A percentile compares a stretch with the other conserved stretches of the same genome.
Evolutionary conservation across 1,284 basidiomycete species (phyloP).

Genomic region (Heterobasidion irregulare): DNA sequence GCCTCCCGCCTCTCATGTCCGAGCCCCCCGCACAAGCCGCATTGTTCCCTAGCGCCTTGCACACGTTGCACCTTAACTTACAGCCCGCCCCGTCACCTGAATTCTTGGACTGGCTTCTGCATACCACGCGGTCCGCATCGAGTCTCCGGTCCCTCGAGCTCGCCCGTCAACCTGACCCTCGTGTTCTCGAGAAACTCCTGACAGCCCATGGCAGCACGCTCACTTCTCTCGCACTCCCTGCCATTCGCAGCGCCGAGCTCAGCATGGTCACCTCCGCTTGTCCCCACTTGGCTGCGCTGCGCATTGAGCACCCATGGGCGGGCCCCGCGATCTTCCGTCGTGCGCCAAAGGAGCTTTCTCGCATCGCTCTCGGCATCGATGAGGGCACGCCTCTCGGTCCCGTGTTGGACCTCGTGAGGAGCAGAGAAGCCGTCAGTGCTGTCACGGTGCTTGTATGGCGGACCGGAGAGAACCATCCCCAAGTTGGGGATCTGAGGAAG

Average conservation of each 20-base stretch:
- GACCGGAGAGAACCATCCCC: not conserved
- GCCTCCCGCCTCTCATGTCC: slow-evolving; percentile 45
- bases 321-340: not conserved
- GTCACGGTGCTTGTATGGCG: not conserved
- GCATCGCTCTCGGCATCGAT: not conserved
- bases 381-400: not conserved
- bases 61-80: slow-evolving; percentile 49
- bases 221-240: slow-evolving; percentile 47
- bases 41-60: slow-evolving; percentile 26
- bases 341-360: not conserved
- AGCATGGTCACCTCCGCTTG: not conserved
- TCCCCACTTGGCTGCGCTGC: not conserved
- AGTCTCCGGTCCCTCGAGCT: slow-evolving; percentile 49
- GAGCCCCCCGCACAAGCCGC: slow-evolving; percentile 25
- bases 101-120: slow-evolving; percentile 61
- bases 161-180: slow-evolving; percentile 38
- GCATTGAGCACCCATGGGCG: not conserved
- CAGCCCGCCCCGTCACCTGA: slow-evolving; percentile 48
- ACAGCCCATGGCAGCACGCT: slow-evolving; percentile 37
- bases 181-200: slow-evolving; percentile 44
- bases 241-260: slow-evolving; percentile 18
- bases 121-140: slow-evolving; percentile 33
- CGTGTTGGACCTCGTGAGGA: not conserved
- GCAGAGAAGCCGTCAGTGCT: not conserved
- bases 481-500: not conserved